Conservation (phyloP, 139 green algal genomes). For the Chlorella ohadii region DNA sequence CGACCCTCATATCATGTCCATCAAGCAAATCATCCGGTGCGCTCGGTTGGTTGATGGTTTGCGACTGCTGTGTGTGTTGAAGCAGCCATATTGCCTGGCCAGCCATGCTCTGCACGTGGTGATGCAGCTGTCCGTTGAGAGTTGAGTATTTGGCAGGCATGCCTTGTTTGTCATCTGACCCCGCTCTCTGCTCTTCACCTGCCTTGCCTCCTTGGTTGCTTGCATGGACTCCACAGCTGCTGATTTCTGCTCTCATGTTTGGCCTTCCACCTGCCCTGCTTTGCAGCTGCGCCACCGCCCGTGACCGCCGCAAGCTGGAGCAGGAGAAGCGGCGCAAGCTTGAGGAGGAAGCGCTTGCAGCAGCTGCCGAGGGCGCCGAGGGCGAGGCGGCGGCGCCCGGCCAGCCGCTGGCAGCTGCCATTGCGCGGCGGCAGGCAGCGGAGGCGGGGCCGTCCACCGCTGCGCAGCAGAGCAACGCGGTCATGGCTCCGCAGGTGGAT, state of each 20-base stretch:
- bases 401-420: not conserved
- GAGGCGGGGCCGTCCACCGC: not conserved
- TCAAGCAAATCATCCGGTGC: constrained; percentile 37
- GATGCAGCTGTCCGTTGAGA: too few relatives aligned
- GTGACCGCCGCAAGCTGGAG: constrained; percentile 22
- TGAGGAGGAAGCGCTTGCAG: not conserved
- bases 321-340: constrained; percentile 7
- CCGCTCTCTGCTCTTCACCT: too few relatives aligned
- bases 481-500: constrained; percentile 27
- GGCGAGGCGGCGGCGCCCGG: not conserved
- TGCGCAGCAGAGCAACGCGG: not conserved
- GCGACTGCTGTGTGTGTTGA: too few relatives aligned
- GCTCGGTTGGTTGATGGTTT: too few relatives aligned
- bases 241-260: not conserved
- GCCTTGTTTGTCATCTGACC: too few relatives aligned
- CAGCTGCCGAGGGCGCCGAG: not conserved
- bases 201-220: too few relatives aligned
- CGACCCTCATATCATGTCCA: constrained; percentile 9
- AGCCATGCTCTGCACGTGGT: too few relatives aligned
- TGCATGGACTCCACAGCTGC: too few relatives aligned
- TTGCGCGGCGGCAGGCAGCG: not conserved
- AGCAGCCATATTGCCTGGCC: too few relatives aligned
- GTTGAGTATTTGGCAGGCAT: too few relatives aligned
- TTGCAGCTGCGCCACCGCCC: constrained; percentile 16
- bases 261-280: too few relatives aligned